These are phyloP conservation scores for Hypsizygus marmoreus DNA, from an alignment of 768 basidiomycete species.

Conservation along the genomic window DNA sequence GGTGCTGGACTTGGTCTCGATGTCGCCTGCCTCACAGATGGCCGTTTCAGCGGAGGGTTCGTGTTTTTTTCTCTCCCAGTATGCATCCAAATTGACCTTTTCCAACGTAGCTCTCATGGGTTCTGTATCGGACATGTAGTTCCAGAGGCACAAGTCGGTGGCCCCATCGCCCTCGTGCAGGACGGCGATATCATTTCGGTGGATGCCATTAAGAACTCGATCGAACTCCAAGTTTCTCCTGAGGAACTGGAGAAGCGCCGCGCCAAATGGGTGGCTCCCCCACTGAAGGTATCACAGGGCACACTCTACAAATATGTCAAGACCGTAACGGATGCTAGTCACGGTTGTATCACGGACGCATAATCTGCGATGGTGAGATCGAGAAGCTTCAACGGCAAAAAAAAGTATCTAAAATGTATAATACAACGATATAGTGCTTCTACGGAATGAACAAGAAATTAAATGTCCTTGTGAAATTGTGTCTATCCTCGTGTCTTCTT, in stretches of 20 bases:
- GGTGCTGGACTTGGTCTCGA: constrained; percentile 95
- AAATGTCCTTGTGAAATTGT: neutral
- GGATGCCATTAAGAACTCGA: constrained; percentile 84
- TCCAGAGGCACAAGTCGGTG: constrained; percentile 93
- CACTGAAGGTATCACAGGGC: constrained; percentile 80
- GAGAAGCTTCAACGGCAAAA: neutral
- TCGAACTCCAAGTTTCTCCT: constrained; percentile 74
- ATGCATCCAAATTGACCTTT: constrained; percentile 13
- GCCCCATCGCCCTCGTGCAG: constrained; percentile 86
- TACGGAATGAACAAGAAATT: neutral
- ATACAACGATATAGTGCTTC: constrained; percentile 4
- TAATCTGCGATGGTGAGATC: constrained; percentile 31
- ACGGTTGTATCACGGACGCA: constrained; percentile 89
- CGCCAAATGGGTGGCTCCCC: constrained; percentile 78
- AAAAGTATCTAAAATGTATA: constrained; percentile 6
- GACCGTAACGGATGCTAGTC: constrained; percentile 86
- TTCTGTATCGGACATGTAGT: constrained; percentile 98
- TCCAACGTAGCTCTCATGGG: constrained; percentile 82
- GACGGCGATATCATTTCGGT: constrained; percentile 89
- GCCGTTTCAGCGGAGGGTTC: constrained; percentile 97
- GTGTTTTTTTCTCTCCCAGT: constrained; percentile 30
- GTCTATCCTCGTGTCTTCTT: constrained; percentile 50
- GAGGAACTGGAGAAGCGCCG: constrained; percentile 79
- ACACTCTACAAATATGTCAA: constrained; percentile 90
- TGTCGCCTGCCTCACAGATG: constrained; percentile 96